Percentiles rank a stretch among this genome's conserved stretches.
These are phyloP conservation scores for Phytophthora fragariaefolia DNA, from an alignment of 352 stramenopile species.

Conservation along the genomic window DNA sequence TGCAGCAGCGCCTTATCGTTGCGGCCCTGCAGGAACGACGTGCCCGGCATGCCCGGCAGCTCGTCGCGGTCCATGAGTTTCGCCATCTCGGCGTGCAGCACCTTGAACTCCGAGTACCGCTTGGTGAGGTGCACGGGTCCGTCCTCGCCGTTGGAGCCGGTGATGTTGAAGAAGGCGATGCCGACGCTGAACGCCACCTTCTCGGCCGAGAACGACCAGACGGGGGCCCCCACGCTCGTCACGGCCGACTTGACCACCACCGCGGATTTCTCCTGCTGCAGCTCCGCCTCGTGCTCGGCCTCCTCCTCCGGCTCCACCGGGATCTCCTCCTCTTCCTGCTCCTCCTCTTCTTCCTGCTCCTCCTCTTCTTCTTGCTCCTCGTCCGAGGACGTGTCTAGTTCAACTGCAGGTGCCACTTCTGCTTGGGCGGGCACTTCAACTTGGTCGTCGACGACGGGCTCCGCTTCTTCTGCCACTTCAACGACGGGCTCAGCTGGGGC, in stretches of 20 bases:
- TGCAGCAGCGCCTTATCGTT: constrained; percentile 59
- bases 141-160: constrained; percentile 43
- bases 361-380: neutral
- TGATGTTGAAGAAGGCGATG: constrained; percentile 62
- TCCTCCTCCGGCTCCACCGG: constrained; percentile 20
- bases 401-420: neutral
- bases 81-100: constrained; percentile 58
- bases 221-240: constrained; percentile 12
- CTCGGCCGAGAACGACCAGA: constrained; percentile 44
- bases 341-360: neutral
- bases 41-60: constrained; percentile 58
- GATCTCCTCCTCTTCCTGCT: constrained; percentile 16
- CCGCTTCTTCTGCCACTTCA: constrained; percentile 19
- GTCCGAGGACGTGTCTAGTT: neutral
- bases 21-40: constrained; percentile 56
- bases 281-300: constrained; percentile 16
- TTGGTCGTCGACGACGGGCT: neutral
- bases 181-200: constrained; percentile 46
- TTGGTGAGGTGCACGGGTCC: constrained; percentile 58
- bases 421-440: neutral
- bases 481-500: constrained; percentile 8
- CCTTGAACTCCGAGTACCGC: constrained; percentile 83
- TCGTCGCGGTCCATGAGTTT: constrained; percentile 64
- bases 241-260: constrained; percentile 19
- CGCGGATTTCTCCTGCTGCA: constrained; percentile 10